Evolutionary conservation across 805 yeast species (phyloP).

Genomic region (Lachancea sp.): DNA sequence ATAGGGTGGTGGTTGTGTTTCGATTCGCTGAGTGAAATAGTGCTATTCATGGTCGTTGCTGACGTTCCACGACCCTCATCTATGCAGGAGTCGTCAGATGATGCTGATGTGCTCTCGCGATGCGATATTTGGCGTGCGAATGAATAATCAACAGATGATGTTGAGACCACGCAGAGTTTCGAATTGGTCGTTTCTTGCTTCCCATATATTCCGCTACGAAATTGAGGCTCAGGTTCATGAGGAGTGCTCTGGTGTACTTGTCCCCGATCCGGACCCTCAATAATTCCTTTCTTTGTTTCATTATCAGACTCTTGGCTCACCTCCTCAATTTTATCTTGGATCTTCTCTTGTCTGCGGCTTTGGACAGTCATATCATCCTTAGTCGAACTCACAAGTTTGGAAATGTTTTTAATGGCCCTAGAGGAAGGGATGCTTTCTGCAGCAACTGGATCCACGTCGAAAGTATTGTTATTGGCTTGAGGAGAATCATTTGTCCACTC

Average conservation of each 20-base stretch:
- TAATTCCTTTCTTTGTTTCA: too few species aligned
- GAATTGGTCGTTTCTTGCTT: background rate
- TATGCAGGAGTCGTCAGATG: slow-evolving; percentile 26
- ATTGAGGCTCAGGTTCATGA: too few species aligned
- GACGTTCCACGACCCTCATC: slow-evolving; percentile 23
- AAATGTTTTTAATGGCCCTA: slow-evolving; percentile 37
- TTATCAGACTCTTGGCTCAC: too few species aligned
- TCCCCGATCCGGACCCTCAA: too few species aligned
- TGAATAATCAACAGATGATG: background rate
- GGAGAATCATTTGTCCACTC: slow-evolving; percentile 40
- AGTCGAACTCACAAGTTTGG: slow-evolving; percentile 28
- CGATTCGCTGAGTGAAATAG: slow-evolving; percentile 13
- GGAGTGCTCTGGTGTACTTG: too few species aligned
- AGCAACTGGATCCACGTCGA: slow-evolving; percentile 9
- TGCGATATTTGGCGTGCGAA: background rate
- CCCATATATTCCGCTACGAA: too few species aligned
- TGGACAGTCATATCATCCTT: slow-evolving; percentile 10
- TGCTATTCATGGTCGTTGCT: slow-evolving; percentile 26
- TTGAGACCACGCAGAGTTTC: background rate
- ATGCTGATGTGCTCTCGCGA: slow-evolving; percentile 11
- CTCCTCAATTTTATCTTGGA: background rate
- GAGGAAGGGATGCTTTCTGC: slow-evolving; percentile 34
- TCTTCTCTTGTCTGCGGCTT: background rate
- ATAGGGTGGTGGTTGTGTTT: slow-evolving; percentile 35
- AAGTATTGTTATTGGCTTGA: slow-evolving; percentile 17